Evolutionary conservation across 169 alveolate species (phyloP), one percentile per base, ranked within the genome.

Genomic region (Plasmodium ovale): DNA sequence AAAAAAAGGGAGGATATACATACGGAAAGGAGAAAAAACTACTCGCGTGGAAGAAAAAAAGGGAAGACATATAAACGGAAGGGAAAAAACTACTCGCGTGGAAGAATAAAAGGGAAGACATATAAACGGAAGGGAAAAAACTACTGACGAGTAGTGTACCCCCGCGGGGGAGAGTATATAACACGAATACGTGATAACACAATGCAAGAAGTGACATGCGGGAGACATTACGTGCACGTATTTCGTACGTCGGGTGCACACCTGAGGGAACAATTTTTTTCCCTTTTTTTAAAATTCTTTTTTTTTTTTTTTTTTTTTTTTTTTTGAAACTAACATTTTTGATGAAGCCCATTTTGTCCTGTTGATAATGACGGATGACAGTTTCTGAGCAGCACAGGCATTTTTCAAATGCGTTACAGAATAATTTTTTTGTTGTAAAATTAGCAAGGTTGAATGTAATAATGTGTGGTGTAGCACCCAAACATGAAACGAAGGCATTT

Each of bases 401-500:
- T 47, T 37, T 59, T 7, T 88, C 94, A 14, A 92, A 92, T 1
- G 90, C 72, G 42, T 90, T 91, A 23, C 88, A 77, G 56, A 67
- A 94, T 10, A 92, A 35, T 27, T 89, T 71, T 33, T 85, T 51
- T 5, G 71, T 62, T 0, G 92, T 49, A 54, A 87, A 68, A 39
- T 94, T 92, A 12, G 96, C 73, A 44, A 94, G 44, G 23, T 84
- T 91, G 74, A 92, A 77, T 14, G 89, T 72, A 10, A 94, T 25
- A 14, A 93, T 87, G 53, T 94, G 96, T 0, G 96, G 95, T 9
- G 92, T 87, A 29, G 91, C 88, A 10, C 95, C 95, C n/a, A 94
- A 77, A 49, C 96, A 92, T 0, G 92, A 82, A 31, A 44, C 33
- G 51, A 77, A 67, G 9, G 67, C 25, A 62, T 77, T 77, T 29